Base-by-base conservation (phyloP, 1,284 basidiomycete species). In the Trichosporon sp. region DNA sequence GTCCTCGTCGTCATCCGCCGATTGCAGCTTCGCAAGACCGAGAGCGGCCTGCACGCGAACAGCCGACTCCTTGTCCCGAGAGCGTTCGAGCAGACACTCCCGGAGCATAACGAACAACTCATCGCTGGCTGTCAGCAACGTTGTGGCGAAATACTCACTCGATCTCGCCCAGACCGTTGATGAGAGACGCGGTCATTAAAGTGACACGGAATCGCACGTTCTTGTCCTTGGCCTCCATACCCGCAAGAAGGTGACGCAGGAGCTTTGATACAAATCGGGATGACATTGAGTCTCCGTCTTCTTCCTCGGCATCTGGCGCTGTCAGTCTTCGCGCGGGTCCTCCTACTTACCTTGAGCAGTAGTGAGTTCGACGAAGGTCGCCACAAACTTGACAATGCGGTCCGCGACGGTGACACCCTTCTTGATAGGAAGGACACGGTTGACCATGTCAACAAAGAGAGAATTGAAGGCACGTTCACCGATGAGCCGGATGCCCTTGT, bases 181-280 rank as follows among this genome's bases (percentile, higher is more conserved):
- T 90, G 85, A 94, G 90, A 75, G 92, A 90, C 0, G 91, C 90
- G n/a, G 93, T 88, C 46, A 92, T 84, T 71, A 92, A 90, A 0
- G 93, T 88, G 72, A 90, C 91, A 19, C 95, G 89, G 78, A 91
- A 94, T 11, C 95, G 88, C 31, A 93, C 91, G 68, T 89, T 88
- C 86, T 96, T 98, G 86, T 96, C 92, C 83, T 96, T 98, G 2
- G 95, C 92, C 11, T 87, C 83, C 82, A 95, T 95, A 0, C 95
- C 95, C 72, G 89, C 88, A 68, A 96, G 85, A 31, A 97, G 87
- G 85, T 92, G 93, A 66, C 88, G 88, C 69, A 97, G 85, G 2
- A 97, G 85, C 64, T 90, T 88, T 11, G 88, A 84, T 0, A 91
- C 86, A 77, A 98, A 94, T 68, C 94, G 88, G 0, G 92, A 89